Evolutionary conservation across 2,329 filamentous ascomycete genomes (phyloP).

Genomic region (Penicillium sp.): DNA sequence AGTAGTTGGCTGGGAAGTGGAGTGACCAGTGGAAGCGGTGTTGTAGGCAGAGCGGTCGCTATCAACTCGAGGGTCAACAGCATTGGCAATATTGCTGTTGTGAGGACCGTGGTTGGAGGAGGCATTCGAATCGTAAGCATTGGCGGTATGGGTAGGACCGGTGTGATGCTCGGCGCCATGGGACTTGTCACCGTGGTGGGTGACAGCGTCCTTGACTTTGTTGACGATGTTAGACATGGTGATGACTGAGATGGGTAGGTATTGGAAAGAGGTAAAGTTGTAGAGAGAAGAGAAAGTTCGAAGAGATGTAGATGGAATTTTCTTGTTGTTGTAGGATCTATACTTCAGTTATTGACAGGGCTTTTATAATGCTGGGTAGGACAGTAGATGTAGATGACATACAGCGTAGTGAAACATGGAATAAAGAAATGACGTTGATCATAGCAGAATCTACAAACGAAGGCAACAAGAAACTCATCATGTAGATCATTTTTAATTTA

Average conservation of each 20-base stretch:
- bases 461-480: neutral
- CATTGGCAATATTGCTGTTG: constrained; percentile 10
- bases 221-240: constrained; percentile 16
- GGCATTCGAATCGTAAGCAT: neutral
- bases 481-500: neutral
- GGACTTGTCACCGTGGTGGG: constrained; percentile 10
- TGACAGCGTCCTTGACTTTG: constrained; percentile 19
- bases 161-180: neutral
- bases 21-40: constrained; percentile 2
- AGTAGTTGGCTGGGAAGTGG: neutral
- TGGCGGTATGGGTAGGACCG: neutral
- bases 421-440: constrained; percentile 3
- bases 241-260: neutral
- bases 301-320: neutral
- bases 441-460: neutral
- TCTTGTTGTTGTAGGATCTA: neutral
- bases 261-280: neutral
- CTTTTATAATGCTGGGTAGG: neutral
- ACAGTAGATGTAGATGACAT: neutral
- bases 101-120: constrained; percentile 14
- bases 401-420: neutral
- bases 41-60: constrained; percentile 4
- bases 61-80: constrained; percentile 9
- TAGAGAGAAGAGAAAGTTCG: neutral
- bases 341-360: neutral